Evolutionary conservation across 2,329 filamentous ascomycete species (phyloP), one percentile per base, ranked within the genome.

Genomic region (Aspergillus bombycis): DNA sequence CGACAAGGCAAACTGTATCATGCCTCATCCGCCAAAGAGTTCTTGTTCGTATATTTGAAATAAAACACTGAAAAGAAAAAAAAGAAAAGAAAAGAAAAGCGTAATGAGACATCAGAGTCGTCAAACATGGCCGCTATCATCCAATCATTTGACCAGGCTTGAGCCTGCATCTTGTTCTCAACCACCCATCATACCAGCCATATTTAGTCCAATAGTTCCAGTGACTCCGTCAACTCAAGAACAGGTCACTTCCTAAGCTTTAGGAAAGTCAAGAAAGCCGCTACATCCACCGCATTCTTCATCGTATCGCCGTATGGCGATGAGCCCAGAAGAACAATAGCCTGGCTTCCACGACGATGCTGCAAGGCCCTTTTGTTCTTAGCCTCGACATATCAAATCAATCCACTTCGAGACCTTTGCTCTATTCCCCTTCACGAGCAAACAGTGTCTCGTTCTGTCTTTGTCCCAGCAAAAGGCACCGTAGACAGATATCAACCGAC

Each of bases 61-160:
- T 52, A 59, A 36, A 50, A 52, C 45, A 59, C 6, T 23, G 21
- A 53, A 57, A 23, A 59, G 52, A 16, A 36, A 36, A 28, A 57
- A 28, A 61, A 36, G 21, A 19, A 43, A 54, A 30, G 57, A 55
- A 43, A 56, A 57, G 28, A 57, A 56, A 62, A 66, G 66, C 70
- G 68, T 71, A 74, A 69, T 65, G 50, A 62, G 61, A 64, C 65
- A 68, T 70, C 45, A 62, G 38, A 59, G 64, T 68, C 68, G 60
- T 68, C 65, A 68, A 62, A 58, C 68, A 65, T 68, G 46, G 54
- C 61, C 62, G 46, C 57, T 54, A 32, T 46, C 55, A 30, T 60
- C 56, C 14, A 38, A 41, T 52, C 57, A 56, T 56, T 28, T 34
- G 32, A 48, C 53, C 36, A 45, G 50, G 26, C 5, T 56, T 16